A percentile compares a stretch with the other conserved stretches of the same genome.
Evolutionary conservation across 139 green algal species (phyloP).

Genomic region (Diplosphaera chodatii): DNA sequence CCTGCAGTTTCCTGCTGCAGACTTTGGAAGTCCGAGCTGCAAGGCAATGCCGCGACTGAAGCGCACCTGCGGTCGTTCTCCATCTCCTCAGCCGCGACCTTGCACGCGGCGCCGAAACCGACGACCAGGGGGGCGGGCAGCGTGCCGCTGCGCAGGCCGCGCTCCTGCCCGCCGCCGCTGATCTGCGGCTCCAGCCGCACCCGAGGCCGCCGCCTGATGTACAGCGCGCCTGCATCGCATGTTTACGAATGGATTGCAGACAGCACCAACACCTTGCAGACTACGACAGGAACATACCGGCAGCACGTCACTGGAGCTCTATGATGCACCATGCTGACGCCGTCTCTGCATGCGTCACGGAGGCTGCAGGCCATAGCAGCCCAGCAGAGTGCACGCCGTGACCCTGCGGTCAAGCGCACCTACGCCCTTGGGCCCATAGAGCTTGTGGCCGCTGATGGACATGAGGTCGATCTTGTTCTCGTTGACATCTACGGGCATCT

Average conservation of each 20-base stretch:
- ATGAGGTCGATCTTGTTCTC: constrained; percentile 84
- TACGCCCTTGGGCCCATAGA: constrained; percentile 97
- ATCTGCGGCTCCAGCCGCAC: constrained; percentile 94
- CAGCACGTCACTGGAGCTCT: no score
- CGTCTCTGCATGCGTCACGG: no score
- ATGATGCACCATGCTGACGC: no score
- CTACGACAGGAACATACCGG: no score
- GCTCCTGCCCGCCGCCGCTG: constrained; percentile 75
- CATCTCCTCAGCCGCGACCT: constrained; percentile 80
- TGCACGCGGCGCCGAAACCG: constrained; percentile 82
- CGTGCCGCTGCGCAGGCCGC: constrained; percentile 78
- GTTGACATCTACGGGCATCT: constrained; percentile 85
- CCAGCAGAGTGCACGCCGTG: no score
- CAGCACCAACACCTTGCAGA: no score
- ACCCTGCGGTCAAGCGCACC: no score
- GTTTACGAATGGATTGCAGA: no score
- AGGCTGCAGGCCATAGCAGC: no score
- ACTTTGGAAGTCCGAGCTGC: no score
- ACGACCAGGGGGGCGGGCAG: constrained; percentile 87
- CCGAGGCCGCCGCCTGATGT: constrained; percentile 85
- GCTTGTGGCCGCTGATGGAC: constrained; percentile 94
- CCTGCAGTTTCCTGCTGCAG: no score
- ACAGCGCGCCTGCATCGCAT: constrained; percentile 82
- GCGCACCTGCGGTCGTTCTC: constrained; percentile 61
- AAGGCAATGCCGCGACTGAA: no score